phyloP scores from a whole-genome alignment of 2,329 filamentous ascomycete genomes.

The Tolypocladium endophyticum region DNA sequence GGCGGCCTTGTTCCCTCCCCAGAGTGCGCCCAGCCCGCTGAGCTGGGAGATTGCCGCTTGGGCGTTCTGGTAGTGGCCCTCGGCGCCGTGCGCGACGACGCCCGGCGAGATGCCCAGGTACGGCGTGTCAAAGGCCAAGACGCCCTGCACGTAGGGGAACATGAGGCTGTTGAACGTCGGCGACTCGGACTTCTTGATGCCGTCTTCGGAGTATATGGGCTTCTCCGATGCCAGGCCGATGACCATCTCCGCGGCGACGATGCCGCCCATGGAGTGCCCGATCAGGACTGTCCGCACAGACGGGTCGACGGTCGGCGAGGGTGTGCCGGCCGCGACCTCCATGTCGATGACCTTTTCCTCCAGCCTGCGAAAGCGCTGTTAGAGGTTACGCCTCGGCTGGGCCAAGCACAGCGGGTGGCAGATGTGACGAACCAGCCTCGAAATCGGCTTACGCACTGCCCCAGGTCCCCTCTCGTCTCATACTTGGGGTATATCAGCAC shows the following conservation, averaged over 20 bases:
- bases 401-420: neutral
- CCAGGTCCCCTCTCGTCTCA: conserved; percentile 70
- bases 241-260: conserved; percentile 83
- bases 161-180: conserved; percentile 53
- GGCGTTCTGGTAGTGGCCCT: conserved; percentile 68
- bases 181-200: conserved; percentile 23
- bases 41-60: conserved; percentile 61
- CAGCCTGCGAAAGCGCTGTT: conserved; percentile 43
- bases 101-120: conserved; percentile 74
- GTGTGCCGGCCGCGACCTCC: conserved; percentile 71
- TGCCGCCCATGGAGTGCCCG: conserved; percentile 87
- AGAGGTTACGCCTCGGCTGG: neutral
- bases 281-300: conserved; percentile 73
- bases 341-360: conserved; percentile 89
- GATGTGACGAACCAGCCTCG: conserved; percentile 56
- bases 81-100: conserved; percentile 76
- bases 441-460: conserved; percentile 60
- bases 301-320: conserved; percentile 77
- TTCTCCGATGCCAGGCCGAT: conserved; percentile 55
- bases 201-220: conserved; percentile 38
- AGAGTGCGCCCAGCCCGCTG: conserved; percentile 56
- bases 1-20: conserved; percentile 32
- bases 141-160: conserved; percentile 86
- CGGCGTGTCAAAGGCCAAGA: conserved; percentile 90
- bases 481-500: conserved; percentile 68